Evolutionary conservation across 345 rosid genomes (phyloP).

Genomic region (Rhodomyrtus tomentosa): DNA sequence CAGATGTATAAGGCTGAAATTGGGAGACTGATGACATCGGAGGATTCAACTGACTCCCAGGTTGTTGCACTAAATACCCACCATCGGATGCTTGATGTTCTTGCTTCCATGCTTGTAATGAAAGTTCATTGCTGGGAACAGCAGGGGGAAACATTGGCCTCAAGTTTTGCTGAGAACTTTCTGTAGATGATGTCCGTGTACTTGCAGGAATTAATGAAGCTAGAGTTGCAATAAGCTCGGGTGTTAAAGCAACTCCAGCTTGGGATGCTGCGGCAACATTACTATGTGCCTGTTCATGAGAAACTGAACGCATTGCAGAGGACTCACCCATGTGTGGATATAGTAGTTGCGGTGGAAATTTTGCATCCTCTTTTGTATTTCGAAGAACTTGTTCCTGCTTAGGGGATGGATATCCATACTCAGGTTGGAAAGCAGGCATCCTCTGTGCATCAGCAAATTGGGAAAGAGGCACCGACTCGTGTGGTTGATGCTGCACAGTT

Average conservation of each 20-base stretch:
- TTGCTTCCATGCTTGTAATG: slow-evolving; percentile 39
- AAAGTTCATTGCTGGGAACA: slow-evolving; percentile 21
- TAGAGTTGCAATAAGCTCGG: slow-evolving; percentile 76
- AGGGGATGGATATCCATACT: slow-evolving; percentile 16
- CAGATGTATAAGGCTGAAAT: slow-evolving; percentile 30
- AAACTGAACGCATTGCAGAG: slow-evolving; percentile 15
- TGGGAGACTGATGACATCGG: slow-evolving; percentile 22
- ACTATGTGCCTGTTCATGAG: slow-evolving; percentile 20
- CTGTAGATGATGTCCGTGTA: slow-evolving; percentile 30
- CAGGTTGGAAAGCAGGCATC: slow-evolving; percentile 17
- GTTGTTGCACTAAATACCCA: slow-evolving; percentile 30
- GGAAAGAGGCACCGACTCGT: slow-evolving; percentile 16
- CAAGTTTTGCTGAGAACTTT: slow-evolving; percentile 32
- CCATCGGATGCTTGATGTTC: slow-evolving; percentile 32
- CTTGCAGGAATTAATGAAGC: slow-evolving; percentile 53
- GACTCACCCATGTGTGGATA: slow-evolving; percentile 22
- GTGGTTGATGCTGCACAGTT: slow-evolving; percentile 21
- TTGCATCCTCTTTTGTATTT: slow-evolving; percentile 35
- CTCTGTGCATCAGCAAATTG: slow-evolving; percentile 22
- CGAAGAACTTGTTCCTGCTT: slow-evolving; percentile 33
- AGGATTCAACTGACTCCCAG: slow-evolving; percentile 38
- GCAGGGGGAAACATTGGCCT: slow-evolving; percentile 28
- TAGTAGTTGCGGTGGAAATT: slow-evolving; percentile 22
- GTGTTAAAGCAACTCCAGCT: slow-evolving; percentile 61
- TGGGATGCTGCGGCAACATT: slow-evolving; percentile 27